A percentile compares a stretch with the other conserved stretches of the same genome.
Conservation (phyloP, 495 filamentous ascomycete genomes). For the Usnea hakonensis region DNA sequence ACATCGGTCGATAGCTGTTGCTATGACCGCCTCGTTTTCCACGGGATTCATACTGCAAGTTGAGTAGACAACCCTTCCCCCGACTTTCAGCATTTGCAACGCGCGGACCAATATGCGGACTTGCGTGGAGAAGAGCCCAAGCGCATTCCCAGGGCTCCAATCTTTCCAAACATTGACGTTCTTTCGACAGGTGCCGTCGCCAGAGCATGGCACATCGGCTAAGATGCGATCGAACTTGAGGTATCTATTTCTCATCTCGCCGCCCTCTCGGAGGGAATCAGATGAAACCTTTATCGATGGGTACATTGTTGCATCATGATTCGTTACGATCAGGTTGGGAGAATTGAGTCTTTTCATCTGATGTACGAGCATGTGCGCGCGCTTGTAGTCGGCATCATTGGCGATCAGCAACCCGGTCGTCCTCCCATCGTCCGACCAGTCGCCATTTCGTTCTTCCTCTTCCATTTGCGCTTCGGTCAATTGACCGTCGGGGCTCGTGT, state of each 20-base stretch:
- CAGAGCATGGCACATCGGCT: conserved; percentile 94
- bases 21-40: conserved; percentile 92
- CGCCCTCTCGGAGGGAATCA: conserved; percentile 39
- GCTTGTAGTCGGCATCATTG: conserved; percentile 92
- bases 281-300: conserved; percentile 74
- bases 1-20: conserved; percentile 78
- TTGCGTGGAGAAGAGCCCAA: conserved; percentile 80
- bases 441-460: conserved; percentile 43
- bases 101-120: conserved; percentile 84
- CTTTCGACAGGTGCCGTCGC: conserved; percentile 88
- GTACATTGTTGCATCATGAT: conserved; percentile 95
- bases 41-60: conserved; percentile 97
- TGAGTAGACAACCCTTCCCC: conserved; percentile 90
- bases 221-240: conserved; percentile 95
- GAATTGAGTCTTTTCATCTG: conserved; percentile 95
- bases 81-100: conserved; percentile 92
- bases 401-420: conserved; percentile 87
- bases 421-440: conserved; percentile 69
- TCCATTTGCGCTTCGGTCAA: conserved; percentile 33
- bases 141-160: conserved; percentile 74
- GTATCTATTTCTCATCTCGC: conserved; percentile 54
- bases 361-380: conserved; percentile 91
- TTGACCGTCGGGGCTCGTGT: conserved; percentile 40
- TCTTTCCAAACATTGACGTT: conserved; percentile 90
- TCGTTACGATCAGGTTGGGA: conserved; percentile 93